A percentile compares a stretch with the other conserved stretches of the same genome.
phyloP scores from a whole-genome alignment of 164 flowering plant species.

The Berberis thunbergii region DNA sequence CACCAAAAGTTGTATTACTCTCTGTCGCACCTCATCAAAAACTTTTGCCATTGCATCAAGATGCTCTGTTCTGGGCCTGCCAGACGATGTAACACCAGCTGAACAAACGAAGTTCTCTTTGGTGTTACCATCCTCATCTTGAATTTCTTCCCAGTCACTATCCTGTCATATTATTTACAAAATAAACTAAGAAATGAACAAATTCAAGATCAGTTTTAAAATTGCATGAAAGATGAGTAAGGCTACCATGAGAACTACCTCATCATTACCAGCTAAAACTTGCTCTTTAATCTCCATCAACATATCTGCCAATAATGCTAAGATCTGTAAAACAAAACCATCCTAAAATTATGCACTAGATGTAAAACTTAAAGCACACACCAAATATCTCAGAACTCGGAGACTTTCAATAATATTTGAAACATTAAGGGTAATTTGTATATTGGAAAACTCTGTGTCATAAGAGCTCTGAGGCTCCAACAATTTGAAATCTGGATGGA shows the following conservation, averaged over 20 bases:
- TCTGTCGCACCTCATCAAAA: conserved; percentile 44
- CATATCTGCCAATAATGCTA: conserved; percentile 70
- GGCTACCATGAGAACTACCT: conserved; percentile 29
- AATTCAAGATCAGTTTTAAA: neutral
- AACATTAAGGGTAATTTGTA: too few species aligned
- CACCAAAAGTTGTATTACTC: neutral
- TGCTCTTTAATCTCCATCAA: conserved; percentile 88
- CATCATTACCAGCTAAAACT: conserved; percentile 43
- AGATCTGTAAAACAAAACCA: conserved; percentile 40
- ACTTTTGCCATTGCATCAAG: conserved; percentile 72
- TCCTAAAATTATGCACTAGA: neutral
- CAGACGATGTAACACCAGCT: conserved; percentile 23
- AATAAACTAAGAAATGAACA: neutral
- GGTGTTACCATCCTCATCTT: conserved; percentile 24
- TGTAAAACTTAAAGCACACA: neutral
- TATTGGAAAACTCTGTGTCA: too few species aligned
- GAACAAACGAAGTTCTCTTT: conserved; percentile 31
- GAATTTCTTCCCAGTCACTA: conserved; percentile 85
- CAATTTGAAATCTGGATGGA: too few species aligned
- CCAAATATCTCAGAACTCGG: neutral
- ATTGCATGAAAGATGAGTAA: neutral
- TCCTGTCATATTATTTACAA: conserved; percentile 35
- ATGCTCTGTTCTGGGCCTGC: conserved; percentile 46
- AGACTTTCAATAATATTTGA: too few species aligned
- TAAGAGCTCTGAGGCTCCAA: too few species aligned